Evolutionary conservation across 345 rosid species (phyloP), one percentile per base, ranked within the genome.

Genomic region (Eucalyptus tenuipes): DNA sequence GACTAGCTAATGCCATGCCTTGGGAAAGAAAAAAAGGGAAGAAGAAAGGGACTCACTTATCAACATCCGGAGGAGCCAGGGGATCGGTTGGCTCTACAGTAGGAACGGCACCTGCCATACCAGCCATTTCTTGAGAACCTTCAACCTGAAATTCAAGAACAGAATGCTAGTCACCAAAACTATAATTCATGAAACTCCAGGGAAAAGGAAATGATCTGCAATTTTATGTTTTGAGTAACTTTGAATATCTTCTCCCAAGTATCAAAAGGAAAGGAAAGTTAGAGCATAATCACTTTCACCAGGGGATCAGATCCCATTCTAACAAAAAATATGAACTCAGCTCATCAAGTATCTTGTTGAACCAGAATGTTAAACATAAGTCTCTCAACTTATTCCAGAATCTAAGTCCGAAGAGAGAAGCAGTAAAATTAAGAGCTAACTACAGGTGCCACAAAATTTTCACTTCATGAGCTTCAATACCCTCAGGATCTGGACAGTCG

Each of bases 21-120:
- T 7, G 24, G 57, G 20, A 52, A 18, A 20, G n/a, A 52, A 4
- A 18, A 7, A 7, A 52, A 52, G 14, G 18, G 2, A 52, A 52
- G 20, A 86, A 89, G 71, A 57, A n/a, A 64, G 33, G 45, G 79
- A 45, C 64, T 92, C 90, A 96, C 99, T 93, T 96, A 81, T 98
- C 97, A 52, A 97, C 97, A 93, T 96, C 99, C 25, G 96, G 97
- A 87, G 97, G 93, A 49, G 99, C 95, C 92, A 94, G 88, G 64
- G 99, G 99, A 91, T 97, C 99, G 84, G 94, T 94, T 89, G 90
- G 98, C 59, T 98, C 99, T 31, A 87, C 92, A 10, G 88, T 94
- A 11, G 93, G 91, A 86, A 92, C 91, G 52, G 90, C 94, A 91
- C 95, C 96, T 3, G 91, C 86, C 49, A 91, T 87, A 75, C 91